Percentiles rank a stretch among this genome's conserved stretches.
phyloP scores from a whole-genome alignment of 306 rosid genomes.

The Rosa persica region DNA sequence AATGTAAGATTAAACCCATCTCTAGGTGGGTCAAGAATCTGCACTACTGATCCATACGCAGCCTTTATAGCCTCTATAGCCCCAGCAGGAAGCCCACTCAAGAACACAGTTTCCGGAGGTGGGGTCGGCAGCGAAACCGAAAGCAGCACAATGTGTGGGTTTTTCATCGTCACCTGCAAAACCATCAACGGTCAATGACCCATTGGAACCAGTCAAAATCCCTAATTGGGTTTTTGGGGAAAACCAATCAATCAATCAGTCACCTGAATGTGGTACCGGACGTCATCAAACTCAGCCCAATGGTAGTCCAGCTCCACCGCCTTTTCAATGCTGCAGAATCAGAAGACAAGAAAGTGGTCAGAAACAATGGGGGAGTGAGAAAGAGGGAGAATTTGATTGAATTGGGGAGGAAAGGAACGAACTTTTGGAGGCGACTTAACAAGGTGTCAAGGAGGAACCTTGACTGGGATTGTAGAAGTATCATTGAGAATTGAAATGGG shows the following conservation, averaged over 20 bases:
- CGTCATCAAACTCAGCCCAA: constrained; percentile 95
- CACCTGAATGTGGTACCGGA: constrained; percentile 92
- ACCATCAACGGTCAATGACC: not conserved
- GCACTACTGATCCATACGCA: constrained; percentile 67
- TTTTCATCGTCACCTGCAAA: constrained; percentile 75
- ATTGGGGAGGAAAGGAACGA: constrained; percentile 5
- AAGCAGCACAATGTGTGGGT: constrained; percentile 62
- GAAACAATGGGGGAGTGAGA: not conserved
- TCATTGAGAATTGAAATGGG: constrained; percentile 43
- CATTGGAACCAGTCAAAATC: not conserved
- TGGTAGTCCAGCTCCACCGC: constrained; percentile 83
- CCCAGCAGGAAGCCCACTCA: constrained; percentile 80
- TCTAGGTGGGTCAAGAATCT: constrained; percentile 95
- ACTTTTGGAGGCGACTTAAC: constrained; percentile 76
- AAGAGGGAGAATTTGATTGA: constrained; percentile 6
- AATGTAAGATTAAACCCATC: constrained; percentile 96
- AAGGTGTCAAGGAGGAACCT: constrained; percentile 85
- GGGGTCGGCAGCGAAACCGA: constrained; percentile 85
- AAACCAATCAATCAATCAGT: not conserved
- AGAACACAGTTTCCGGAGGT: constrained; percentile 78
- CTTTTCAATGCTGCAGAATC: constrained; percentile 70
- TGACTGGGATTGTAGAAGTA: constrained; percentile 88
- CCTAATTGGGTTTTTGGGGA: not conserved
- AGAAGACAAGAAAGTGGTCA: not conserved
- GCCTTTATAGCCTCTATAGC: constrained; percentile 93